Evolutionary conservation across 2,329 filamentous ascomycete species (phyloP), one percentile per base, ranked within the genome.

Genomic region (Aspergillus texensis): DNA sequence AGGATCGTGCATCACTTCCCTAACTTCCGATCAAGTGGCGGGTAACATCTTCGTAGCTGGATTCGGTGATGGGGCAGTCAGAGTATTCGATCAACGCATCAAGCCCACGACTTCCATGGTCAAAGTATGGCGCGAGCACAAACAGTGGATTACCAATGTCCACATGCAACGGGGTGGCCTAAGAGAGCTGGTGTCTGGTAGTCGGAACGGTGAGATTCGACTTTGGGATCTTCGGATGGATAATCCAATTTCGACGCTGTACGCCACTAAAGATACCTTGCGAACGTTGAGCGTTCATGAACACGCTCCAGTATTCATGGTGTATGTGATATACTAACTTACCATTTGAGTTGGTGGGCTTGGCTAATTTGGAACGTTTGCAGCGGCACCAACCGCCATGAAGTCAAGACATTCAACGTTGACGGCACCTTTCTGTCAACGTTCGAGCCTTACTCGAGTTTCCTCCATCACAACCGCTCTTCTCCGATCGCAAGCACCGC

Each of bases 1-100:
- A 0, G 93, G 93, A 39, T 96, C 93, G 19, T 98, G 94, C 77
- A 95, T 99, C 65, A 99, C 95, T 5, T 96, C 93, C 10, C 82
- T 99, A 67, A 98, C 95, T 3, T 97, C 93, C 19, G 95, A 99
- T 78, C 95, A 98, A 83, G 96, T 99, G 79, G 96, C 96, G 58
- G 95, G 95, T 50, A 94, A 97, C 73, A 89, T 97, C 53, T 97
- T 99, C 72, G 91, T 97, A 12, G 95, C 95, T 46, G 95, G 95
- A 3, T 99, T 98, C 72, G 95, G 95, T 21, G 96, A 99, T 72
- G 95, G 95, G 39, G 94, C 93, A 1, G 90, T 99, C 50, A 88
- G 95, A 58, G 93, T 97, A 5, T 99, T 97, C 75, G 95, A 99
- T 77, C 92, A 94, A 68, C 89, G 95, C 14, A 81, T 92, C 66